These are phyloP conservation scores for Boletus rubroflammeus DNA, from an alignment of 768 basidiomycete species.

Conservation along the genomic window DNA sequence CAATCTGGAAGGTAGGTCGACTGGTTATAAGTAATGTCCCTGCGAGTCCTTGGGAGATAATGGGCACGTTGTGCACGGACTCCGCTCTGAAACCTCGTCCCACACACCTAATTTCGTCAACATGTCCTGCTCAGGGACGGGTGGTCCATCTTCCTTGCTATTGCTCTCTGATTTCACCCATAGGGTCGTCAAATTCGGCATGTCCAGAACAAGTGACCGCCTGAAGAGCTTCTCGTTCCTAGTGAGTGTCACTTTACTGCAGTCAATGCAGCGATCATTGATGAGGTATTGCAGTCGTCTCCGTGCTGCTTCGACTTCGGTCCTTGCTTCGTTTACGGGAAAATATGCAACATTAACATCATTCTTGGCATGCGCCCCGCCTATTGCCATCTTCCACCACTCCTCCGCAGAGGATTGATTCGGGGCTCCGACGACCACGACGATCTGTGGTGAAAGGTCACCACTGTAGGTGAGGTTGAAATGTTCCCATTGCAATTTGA, in stretches of 20 bases:
- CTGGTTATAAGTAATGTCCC: neutral
- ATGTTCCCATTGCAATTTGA: slow-evolving; percentile 26
- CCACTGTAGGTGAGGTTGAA: slow-evolving; percentile 26
- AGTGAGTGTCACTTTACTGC: slow-evolving; percentile 4
- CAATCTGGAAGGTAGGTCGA: neutral
- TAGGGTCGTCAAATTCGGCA: slow-evolving; percentile 2
- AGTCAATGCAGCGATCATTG: slow-evolving; percentile 21
- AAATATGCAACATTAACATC: slow-evolving; percentile 12
- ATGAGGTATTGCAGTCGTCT: slow-evolving; percentile 15
- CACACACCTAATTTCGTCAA: slow-evolving; percentile 23
- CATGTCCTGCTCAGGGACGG: slow-evolving; percentile 9
- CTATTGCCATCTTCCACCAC: slow-evolving; percentile 19
- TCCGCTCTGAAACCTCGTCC: neutral
- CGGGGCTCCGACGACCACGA: slow-evolving; percentile 21
- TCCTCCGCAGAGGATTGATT: slow-evolving; percentile 13
- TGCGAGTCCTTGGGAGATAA: neutral
- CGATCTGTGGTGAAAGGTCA: slow-evolving; percentile 24
- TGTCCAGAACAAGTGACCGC: slow-evolving; percentile 12
- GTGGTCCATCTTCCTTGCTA: neutral
- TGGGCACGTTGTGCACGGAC: neutral
- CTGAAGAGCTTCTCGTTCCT: slow-evolving; percentile 15
- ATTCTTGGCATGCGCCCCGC: neutral
- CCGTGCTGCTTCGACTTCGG: neutral
- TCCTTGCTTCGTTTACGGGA: neutral
- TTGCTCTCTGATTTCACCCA: slow-evolving; percentile 11